Conservation (phyloP, 176 grass and related monocot genomes). For the Aegilops bicornis region DNA sequence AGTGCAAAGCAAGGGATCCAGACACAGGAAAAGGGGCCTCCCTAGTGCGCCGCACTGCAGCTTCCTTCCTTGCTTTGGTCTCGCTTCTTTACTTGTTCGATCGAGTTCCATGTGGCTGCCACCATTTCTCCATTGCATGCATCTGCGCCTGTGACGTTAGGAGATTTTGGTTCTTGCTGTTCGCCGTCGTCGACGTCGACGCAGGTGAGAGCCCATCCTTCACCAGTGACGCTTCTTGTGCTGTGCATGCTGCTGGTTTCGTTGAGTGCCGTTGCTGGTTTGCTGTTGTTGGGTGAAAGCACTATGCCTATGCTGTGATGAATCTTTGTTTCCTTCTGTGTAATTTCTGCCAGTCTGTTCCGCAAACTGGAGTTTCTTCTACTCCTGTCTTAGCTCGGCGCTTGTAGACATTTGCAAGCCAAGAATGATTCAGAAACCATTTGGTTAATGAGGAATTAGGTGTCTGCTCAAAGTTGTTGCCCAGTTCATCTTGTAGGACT, state of each 20-base stretch:
- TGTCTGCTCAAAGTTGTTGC: background rate
- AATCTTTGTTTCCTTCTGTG: background rate
- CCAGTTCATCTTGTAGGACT: background rate
- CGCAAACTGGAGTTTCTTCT: background rate
- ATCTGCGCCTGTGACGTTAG: background rate
- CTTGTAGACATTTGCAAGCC: background rate
- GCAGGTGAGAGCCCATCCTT: background rate
- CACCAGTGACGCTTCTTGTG: background rate
- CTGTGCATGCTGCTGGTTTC: background rate
- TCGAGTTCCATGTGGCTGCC: background rate
- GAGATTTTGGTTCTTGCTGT: background rate
- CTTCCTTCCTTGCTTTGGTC: background rate
- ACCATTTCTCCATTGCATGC: background rate
- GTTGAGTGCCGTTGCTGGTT: background rate
- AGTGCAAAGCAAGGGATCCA: conserved; percentile 38
- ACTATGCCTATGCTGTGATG: background rate
- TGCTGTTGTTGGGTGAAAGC: background rate
- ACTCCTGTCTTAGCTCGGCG: background rate
- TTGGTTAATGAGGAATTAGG: background rate
- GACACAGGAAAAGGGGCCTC: background rate
- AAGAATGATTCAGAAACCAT: background rate
- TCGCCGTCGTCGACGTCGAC: background rate
- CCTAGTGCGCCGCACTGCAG: background rate
- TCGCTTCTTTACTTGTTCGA: background rate
- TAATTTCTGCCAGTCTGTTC: background rate